These are phyloP conservation scores for Nigrograna mackinnonii DNA, from an alignment of 2,329 filamentous ascomycete species.

Conservation along the genomic window DNA sequence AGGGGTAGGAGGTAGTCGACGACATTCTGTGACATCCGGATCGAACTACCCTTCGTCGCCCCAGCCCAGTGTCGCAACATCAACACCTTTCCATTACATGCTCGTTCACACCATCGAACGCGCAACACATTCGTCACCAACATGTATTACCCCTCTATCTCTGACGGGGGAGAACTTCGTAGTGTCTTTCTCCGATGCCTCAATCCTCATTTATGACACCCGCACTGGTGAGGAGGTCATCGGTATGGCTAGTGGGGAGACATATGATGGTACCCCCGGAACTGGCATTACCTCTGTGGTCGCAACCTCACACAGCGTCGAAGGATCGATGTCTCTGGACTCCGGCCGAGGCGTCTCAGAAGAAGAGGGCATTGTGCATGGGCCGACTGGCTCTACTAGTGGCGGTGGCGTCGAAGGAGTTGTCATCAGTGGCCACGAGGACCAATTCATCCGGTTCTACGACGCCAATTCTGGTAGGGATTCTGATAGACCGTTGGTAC, in stretches of 20 bases:
- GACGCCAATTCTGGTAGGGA: constrained; percentile 95
- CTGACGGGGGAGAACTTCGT: constrained; percentile 85
- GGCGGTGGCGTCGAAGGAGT: constrained; percentile 80
- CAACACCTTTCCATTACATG: constrained; percentile 84
- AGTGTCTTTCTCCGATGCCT: constrained; percentile 88
- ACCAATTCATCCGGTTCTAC: constrained; percentile 94
- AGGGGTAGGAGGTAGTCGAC: constrained; percentile 72
- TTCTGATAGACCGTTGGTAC: not conserved
- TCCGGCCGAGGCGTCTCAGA: constrained; percentile 66
- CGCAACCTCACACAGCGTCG: constrained; percentile 72
- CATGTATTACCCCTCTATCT: constrained; percentile 89
- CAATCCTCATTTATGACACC: constrained; percentile 90
- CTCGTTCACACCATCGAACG: constrained; percentile 85
- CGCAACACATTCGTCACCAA: constrained; percentile 73
- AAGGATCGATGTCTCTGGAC: constrained; percentile 61
- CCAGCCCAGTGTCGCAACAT: constrained; percentile 83
- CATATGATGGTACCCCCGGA: constrained; percentile 83
- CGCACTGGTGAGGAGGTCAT: constrained; percentile 88
- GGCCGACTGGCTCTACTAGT: constrained; percentile 80
- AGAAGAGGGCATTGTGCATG: constrained; percentile 74
- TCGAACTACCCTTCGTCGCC: constrained; percentile 89
- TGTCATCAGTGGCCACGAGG: constrained; percentile 95
- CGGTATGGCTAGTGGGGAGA: constrained; percentile 91
- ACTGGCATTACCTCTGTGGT: constrained; percentile 90
- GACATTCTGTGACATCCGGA: constrained; percentile 92